These are phyloP conservation scores for Naganishia vishniacii DNA, from an alignment of 768 basidiomycete species.

Conservation along the genomic window DNA sequence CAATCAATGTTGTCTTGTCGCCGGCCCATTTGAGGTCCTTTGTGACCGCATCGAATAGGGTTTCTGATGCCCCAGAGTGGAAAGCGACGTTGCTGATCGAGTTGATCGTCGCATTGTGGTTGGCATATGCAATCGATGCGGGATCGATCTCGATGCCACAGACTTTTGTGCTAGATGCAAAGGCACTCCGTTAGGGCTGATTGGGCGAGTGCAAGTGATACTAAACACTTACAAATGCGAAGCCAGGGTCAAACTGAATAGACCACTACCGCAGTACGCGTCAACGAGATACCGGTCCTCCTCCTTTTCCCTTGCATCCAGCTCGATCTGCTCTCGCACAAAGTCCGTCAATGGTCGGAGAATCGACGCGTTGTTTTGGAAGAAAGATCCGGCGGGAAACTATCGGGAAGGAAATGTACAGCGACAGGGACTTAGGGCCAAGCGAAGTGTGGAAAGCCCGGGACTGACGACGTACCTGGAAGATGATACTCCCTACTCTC, in stretches of 20 bases:
- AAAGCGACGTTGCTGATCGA: constrained; percentile 26
- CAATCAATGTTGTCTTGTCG: constrained; percentile 48
- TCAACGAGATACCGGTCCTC: constrained; percentile 73
- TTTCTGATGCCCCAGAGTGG: constrained; percentile 27
- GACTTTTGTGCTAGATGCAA: constrained; percentile 22
- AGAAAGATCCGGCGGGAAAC: constrained; percentile 68
- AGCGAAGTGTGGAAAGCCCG: not conserved
- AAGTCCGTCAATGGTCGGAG: constrained; percentile 76
- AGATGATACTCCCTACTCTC: constrained; percentile 69
- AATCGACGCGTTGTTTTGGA: constrained; percentile 97
- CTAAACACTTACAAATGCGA: constrained; percentile 25
- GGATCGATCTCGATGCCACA: constrained; percentile 37
- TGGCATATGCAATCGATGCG: constrained; percentile 46
- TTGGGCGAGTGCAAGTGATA: not conserved
- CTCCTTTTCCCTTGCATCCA: constrained; percentile 18
- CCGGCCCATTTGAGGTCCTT: constrained; percentile 49
- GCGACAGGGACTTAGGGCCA: not conserved
- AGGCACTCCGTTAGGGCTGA: not conserved
- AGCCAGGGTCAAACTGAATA: constrained; percentile 39
- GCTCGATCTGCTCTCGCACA: constrained; percentile 64
- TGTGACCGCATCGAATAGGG: constrained; percentile 26
- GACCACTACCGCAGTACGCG: constrained; percentile 63
- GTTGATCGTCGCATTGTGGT: constrained; percentile 42
- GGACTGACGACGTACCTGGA: constrained; percentile 50
- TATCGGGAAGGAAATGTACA: not conserved